Evolutionary conservation across 1,139 yeast species (phyloP), one percentile per base, ranked within the genome.

Genomic region (Keqinozyma sinolaborantium): DNA sequence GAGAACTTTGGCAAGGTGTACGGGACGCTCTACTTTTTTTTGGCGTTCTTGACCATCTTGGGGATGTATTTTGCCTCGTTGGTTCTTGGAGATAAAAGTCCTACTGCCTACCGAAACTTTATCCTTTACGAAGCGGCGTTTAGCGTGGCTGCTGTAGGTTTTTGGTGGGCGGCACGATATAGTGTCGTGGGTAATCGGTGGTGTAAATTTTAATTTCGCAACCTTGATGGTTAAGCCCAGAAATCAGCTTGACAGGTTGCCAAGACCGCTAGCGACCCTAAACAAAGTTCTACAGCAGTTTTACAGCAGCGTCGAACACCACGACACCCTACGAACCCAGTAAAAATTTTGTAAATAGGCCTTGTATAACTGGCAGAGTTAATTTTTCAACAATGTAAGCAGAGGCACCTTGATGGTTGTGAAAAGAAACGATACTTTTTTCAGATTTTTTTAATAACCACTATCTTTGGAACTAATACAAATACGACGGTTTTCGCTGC

Each of bases 1-100:
- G 77, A 76, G 26, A 73, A 70, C 34, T 81, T 80, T 45, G 90
- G 90, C 18, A 77, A 73, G 45, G 68, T 83, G 16, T 82, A 77
- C 47, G 85, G 88, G 0, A 79, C 85, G 0, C 69, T 81, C 54
- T 81, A 82, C 50, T 77, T 78, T 44, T 62, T 78, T 25, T 78
- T 79, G 28, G 72, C 84, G 7, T 73, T 80, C 45, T 76, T 77
- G 24, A 73, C 76, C 5, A 56, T 81, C n/a, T 36, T 58, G 28
- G 64, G 64, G 4, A 57, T 60, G 58, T 59, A 45, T 40, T 36
- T 50, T 14, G 47, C 60, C 2, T 53, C 60, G 3, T 40, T 58
- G 31, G 53, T 59, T 4, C 53, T 59, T 24, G 55, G 51, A 8
- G 32, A 39, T 8, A 53, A 56, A 10, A 21, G 40, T 3, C 18